These are phyloP conservation scores for Aspergillus alliaceus DNA, from an alignment of 2,329 filamentous ascomycete genomes.

Conservation along the genomic window DNA sequence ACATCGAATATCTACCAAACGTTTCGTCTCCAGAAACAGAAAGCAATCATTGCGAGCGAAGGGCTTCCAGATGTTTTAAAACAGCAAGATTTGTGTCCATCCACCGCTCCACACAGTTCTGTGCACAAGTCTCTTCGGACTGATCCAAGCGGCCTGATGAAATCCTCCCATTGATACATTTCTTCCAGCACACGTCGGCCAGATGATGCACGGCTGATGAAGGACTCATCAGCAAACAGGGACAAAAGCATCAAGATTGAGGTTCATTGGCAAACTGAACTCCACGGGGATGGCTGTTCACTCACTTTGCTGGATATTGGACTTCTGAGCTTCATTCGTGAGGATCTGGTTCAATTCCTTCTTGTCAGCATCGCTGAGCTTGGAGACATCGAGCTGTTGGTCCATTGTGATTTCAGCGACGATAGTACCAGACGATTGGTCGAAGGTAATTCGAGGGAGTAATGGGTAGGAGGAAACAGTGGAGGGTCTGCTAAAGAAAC, in stretches of 20 bases:
- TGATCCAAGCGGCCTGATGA: conserved; percentile 71
- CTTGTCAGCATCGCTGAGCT: conserved; percentile 80
- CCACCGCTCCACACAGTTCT: conserved; percentile 92
- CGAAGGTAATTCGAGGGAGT: not conserved
- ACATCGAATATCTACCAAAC: not conserved
- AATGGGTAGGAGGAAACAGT: not conserved
- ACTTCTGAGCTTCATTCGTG: conserved; percentile 79
- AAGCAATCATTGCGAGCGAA: conserved; percentile 48
- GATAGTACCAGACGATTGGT: not conserved
- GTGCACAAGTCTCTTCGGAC: conserved; percentile 77
- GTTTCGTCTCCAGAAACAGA: not conserved
- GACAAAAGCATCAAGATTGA: not conserved
- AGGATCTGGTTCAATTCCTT: conserved; percentile 85
- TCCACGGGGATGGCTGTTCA: conserved; percentile 9
- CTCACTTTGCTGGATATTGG: conserved; percentile 55
- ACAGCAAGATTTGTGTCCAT: conserved; percentile 84
- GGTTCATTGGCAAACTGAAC: not conserved
- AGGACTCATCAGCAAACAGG: not conserved
- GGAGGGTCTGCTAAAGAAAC: not conserved
- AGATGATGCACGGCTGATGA: conserved; percentile 63
- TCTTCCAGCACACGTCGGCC: conserved; percentile 86
- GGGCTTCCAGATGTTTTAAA: conserved; percentile 76
- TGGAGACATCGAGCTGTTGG: conserved; percentile 62
- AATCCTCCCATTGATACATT: conserved; percentile 79
- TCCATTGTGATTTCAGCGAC: conserved; percentile 33